phyloP scores from a whole-genome alignment of 129 eudicot genomes.

The Ambrosia artemisiifolia region DNA sequence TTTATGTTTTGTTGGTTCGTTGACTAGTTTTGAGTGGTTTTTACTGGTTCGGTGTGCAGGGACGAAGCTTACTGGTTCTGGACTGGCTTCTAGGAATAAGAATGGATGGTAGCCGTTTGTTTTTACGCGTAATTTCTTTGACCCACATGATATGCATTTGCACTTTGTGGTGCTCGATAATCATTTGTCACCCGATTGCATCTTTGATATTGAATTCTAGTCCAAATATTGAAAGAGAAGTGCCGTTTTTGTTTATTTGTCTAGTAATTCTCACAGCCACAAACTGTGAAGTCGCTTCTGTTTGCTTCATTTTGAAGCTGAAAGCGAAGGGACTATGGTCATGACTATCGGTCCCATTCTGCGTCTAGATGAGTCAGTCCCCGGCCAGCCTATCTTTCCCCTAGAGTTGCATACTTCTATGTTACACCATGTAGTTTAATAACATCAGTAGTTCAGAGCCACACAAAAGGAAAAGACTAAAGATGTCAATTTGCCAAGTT shows the following conservation, averaged over 20 bases:
- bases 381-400: background rate
- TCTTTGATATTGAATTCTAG: constrained; percentile 3
- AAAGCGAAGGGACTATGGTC: background rate
- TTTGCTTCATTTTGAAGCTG: background rate
- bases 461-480: background rate
- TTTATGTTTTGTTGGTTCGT: background rate
- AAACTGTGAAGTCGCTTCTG: constrained; percentile 14
- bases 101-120: background rate
- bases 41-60: background rate
- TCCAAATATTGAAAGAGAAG: background rate
- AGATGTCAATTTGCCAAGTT: constrained; percentile 12
- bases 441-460: background rate
- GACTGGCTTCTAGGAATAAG: background rate
- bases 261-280: constrained; percentile 19
- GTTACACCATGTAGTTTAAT: background rate
- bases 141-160: constrained; percentile 1
- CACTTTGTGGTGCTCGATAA: background rate
- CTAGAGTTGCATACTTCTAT: background rate
- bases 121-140: background rate
- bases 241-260: constrained; percentile 2
- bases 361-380: background rate
- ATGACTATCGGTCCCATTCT: background rate
- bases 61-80: no score
- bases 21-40: no score
- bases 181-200: constrained; percentile 4